phyloP scores from a whole-genome alignment of 805 yeast species.

The Spathaspora passalidarum region DNA sequence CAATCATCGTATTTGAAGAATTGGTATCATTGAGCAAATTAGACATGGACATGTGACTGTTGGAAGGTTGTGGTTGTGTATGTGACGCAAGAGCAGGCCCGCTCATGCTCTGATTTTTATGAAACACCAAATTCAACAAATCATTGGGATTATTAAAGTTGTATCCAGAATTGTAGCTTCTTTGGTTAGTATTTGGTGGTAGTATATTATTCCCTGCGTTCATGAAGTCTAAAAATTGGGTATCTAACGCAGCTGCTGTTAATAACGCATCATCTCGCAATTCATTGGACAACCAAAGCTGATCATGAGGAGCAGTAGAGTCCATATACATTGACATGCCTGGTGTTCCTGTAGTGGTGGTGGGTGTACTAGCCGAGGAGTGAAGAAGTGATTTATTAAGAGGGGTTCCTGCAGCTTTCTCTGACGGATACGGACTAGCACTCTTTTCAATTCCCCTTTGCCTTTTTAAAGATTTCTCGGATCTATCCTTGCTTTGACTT shows the following conservation, averaged over 20 bases:
- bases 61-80: slow-evolving; percentile 4
- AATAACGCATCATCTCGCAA: slow-evolving; percentile 67
- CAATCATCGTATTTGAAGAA: slow-evolving; percentile 18
- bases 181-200: slow-evolving; percentile 4
- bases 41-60: slow-evolving; percentile 15
- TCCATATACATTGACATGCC: slow-evolving; percentile 7
- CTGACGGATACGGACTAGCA: slow-evolving; percentile 22
- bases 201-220: slow-evolving; percentile 12
- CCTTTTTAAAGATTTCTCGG: neutral
- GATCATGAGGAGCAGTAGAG: slow-evolving; percentile 34
- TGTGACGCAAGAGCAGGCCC: slow-evolving; percentile 4
- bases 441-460: slow-evolving; percentile 28
- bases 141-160: slow-evolving; percentile 23
- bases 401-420: slow-evolving; percentile 4
- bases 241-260: slow-evolving; percentile 68
- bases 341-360: slow-evolving; percentile 7
- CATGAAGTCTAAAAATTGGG: slow-evolving; percentile 55
- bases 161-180: slow-evolving; percentile 5
- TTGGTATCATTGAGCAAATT: slow-evolving; percentile 11
- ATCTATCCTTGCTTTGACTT: slow-evolving; percentile 1
- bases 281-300: slow-evolving; percentile 70
- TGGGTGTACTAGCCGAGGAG: neutral
- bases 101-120: slow-evolving; percentile 31
- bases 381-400: neutral
- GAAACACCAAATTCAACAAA: slow-evolving; percentile 52